Evolutionary conservation across 108 stramenopile species (phyloP).

Genomic region (Thalassiosira profunda): DNA sequence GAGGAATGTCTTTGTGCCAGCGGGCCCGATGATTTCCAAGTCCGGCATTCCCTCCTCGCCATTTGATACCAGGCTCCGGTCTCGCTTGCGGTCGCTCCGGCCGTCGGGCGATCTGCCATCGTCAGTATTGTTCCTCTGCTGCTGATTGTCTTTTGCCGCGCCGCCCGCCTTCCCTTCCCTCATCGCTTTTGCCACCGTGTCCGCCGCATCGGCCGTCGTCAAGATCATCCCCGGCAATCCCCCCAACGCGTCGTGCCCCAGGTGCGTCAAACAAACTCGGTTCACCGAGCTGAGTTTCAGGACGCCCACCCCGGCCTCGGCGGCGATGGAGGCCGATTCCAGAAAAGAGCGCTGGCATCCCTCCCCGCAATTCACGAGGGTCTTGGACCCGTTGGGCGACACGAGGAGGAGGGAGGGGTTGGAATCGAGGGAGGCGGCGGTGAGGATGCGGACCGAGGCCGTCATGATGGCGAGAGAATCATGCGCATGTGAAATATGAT

Average conservation of each 20-base stretch:
- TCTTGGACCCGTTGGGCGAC: conserved; percentile 68
- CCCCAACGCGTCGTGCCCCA: conserved; percentile 68
- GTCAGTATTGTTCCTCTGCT: conserved; percentile 3
- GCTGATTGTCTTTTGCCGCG: conserved; percentile 9
- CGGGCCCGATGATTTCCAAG: conserved; percentile 76
- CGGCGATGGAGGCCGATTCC: conserved; percentile 49
- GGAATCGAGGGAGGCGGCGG: conserved; percentile 67
- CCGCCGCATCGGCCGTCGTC: conserved; percentile 75
- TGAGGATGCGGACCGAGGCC: conserved; percentile 68
- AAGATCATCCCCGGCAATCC: conserved; percentile 88
- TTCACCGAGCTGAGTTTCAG: conserved; percentile 67
- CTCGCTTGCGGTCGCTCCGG: conserved; percentile 5
- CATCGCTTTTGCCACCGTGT: conserved; percentile 24
- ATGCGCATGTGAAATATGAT: too few species aligned
- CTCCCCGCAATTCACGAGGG: conserved; percentile 84
- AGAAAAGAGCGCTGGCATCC: conserved; percentile 87
- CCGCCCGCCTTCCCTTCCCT: too few species aligned
- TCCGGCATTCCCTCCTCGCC: conserved; percentile 23
- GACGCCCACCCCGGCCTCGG: conserved; percentile 35
- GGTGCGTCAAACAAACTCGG: conserved; percentile 74
- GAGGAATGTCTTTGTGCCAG: conserved; percentile 64
- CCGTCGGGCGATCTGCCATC: background rate
- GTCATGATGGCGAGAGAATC: conserved; percentile 58
- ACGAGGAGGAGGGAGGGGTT: conserved; percentile 73
- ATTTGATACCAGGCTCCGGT: conserved; percentile 19